Conservation (phyloP, 2,329 filamentous ascomycete species). For the Exophiala mesophila region DNA sequence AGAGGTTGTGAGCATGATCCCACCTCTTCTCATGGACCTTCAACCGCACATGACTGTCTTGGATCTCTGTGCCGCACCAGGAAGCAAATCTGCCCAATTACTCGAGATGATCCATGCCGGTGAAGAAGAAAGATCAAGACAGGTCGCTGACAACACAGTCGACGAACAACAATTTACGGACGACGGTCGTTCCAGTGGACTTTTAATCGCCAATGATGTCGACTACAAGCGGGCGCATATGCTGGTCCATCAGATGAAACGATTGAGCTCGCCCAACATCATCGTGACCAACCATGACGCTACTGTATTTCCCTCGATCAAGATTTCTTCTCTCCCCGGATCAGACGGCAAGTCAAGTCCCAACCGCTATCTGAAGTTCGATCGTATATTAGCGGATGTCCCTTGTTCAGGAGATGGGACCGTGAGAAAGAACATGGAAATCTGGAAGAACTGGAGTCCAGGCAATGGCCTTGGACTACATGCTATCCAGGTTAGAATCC, state of each 20-base stretch:
- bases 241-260: conserved; percentile 96
- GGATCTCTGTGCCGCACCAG: conserved; percentile 93
- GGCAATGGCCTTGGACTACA: conserved; percentile 83
- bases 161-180: conserved; percentile 57
- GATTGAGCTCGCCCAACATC: conserved; percentile 90
- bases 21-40: conserved; percentile 86
- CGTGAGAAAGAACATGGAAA: conserved; percentile 80
- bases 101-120: conserved; percentile 90
- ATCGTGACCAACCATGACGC: conserved; percentile 98
- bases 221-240: conserved; percentile 97
- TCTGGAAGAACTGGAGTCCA: conserved; percentile 94
- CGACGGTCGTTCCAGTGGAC: conserved; percentile 79
- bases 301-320: conserved; percentile 88
- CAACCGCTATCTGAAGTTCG: conserved; percentile 84
- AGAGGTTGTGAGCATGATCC: conserved; percentile 98
- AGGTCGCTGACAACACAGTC: conserved; percentile 61
- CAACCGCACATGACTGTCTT: conserved; percentile 87
- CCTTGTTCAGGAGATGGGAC: conserved; percentile 97
- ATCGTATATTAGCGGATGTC: conserved; percentile 92
- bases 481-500: conserved; percentile 78
- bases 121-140: conserved; percentile 78
- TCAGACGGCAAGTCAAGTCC: conserved; percentile 50
- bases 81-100: conserved; percentile 93
- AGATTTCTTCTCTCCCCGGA: conserved; percentile 59
- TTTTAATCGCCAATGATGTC: conserved; percentile 91